Conservation (phyloP, 2,329 filamentous ascomycete genomes). For the Mycosphaerella arachidis region DNA sequence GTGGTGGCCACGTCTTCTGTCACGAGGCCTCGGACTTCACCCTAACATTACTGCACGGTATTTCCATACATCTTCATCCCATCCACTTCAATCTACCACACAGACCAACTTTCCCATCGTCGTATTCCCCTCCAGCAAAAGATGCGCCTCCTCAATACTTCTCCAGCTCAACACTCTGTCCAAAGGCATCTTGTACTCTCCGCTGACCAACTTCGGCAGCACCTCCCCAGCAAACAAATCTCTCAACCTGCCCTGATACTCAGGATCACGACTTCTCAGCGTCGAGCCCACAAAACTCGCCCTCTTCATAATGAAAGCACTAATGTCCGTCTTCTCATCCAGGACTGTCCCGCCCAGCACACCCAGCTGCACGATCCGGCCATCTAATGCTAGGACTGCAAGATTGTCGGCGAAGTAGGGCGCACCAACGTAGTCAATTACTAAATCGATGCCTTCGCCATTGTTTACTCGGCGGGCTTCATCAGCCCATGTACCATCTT, state of each 20-base stretch:
- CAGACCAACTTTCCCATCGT: conserved; percentile 17
- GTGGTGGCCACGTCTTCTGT: too few relatives aligned
- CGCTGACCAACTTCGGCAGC: conserved; percentile 12
- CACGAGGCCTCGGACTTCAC: too few relatives aligned
- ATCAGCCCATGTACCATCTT: conserved; percentile 13
- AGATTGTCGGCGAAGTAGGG: conserved; percentile 15
- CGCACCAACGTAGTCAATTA: conserved; percentile 17
- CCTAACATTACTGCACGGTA: too few relatives aligned
- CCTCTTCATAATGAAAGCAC: conserved; percentile 13
- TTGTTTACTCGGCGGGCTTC: conserved; percentile 11
- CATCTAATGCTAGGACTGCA: conserved; percentile 12
- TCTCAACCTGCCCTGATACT: conserved; percentile 14
- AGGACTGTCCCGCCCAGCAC: conserved; percentile 10
- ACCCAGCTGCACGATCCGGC: conserved; percentile 13
- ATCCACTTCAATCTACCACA: conserved; percentile 7
- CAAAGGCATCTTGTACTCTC: conserved; percentile 6
- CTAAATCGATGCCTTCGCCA: conserved; percentile 12
- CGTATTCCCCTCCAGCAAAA: conserved; percentile 14
- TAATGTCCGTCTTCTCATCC: conserved; percentile 14
- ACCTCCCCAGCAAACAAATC: conserved; percentile 15
- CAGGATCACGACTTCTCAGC: conserved; percentile 11
- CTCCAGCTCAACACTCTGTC: conserved; percentile 15
- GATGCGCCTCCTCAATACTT: conserved; percentile 12
- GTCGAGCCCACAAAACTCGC: conserved; percentile 11
- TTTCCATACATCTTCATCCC: too few relatives aligned